Evolutionary conservation across 176 grass and related monocot genomes (phyloP).

Genomic region (Raddia guianensis): DNA sequence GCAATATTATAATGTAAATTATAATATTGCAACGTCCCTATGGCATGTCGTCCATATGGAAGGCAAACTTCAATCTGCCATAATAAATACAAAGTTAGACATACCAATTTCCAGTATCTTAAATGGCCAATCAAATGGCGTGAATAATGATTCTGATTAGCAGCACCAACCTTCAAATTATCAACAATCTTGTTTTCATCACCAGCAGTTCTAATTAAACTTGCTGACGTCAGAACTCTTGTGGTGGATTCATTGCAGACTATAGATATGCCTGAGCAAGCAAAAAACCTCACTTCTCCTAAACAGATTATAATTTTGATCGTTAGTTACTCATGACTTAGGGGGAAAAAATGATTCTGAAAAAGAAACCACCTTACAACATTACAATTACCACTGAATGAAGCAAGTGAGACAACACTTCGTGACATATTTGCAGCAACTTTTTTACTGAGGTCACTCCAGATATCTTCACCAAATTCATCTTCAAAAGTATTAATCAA

Average conservation of each 20-base stretch:
- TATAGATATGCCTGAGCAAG: conserved; percentile 13
- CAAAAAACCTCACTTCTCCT: neutral
- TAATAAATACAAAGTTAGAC: neutral
- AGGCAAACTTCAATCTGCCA: conserved; percentile 10
- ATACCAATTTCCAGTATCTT: neutral
- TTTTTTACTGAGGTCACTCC: conserved; percentile 3
- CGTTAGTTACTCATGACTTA: neutral
- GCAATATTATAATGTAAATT: neutral
- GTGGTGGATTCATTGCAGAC: neutral
- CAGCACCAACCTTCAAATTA: conserved; percentile 6
- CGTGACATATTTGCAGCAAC: neutral
- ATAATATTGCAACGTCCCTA: neutral
- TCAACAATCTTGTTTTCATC: conserved; percentile 11
- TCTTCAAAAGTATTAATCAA: conserved; percentile 16
- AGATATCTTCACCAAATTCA: conserved; percentile 15
- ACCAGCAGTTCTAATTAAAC: conserved; percentile 9
- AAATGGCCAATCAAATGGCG: neutral
- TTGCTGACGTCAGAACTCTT: conserved; percentile 27
- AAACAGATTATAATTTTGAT: neutral
- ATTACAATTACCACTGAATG: neutral
- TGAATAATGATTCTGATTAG: neutral
- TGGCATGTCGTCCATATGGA: neutral
- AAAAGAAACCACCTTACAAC: neutral
- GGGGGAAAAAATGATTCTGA: neutral
- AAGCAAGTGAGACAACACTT: conserved; percentile 20